Evolutionary conservation across 352 stramenopile genomes (phyloP).

Genomic region (Phytophthora hibernalis): DNA sequence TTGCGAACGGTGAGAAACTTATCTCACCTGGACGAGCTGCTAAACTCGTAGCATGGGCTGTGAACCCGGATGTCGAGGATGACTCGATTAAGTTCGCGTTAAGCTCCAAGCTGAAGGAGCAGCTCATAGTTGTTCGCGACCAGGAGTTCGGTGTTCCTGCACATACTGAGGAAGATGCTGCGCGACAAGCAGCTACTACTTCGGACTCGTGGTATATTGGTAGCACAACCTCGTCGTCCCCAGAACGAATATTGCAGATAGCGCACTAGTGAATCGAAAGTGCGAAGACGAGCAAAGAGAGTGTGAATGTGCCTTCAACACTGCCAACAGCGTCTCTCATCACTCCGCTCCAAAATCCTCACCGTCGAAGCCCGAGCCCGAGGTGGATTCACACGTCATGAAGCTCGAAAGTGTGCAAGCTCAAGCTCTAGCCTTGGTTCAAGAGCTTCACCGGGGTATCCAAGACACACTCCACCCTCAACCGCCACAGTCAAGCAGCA

Average conservation of each 20-base stretch:
- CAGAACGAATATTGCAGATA: neutral
- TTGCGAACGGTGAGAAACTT: slow-evolving; percentile 15
- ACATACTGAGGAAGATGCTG: neutral
- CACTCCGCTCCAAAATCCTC: neutral
- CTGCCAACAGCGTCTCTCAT: slow-evolving; percentile 3
- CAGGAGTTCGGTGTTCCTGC: slow-evolving; percentile 22
- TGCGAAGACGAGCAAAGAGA: slow-evolving; percentile 4
- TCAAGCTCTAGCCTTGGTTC: slow-evolving; percentile 24
- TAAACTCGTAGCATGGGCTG: slow-evolving; percentile 29
- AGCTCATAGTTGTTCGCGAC: slow-evolving; percentile 23
- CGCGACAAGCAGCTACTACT: neutral
- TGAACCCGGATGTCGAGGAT: slow-evolving; percentile 36
- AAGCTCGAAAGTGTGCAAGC: slow-evolving; percentile 27
- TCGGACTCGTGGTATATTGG: no score
- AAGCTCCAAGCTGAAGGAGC: slow-evolving; percentile 29
- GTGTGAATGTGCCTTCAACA: slow-evolving; percentile 6
- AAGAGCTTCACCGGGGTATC: slow-evolving; percentile 24
- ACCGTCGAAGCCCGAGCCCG: slow-evolving; percentile 2
- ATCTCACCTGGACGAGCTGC: slow-evolving; percentile 33
- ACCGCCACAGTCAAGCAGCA: neutral
- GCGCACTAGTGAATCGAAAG: neutral
- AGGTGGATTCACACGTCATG: slow-evolving; percentile 23
- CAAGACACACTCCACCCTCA: slow-evolving; percentile 18
- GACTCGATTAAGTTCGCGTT: slow-evolving; percentile 40
- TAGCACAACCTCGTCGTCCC: neutral